These are phyloP conservation scores for Quercus phellos DNA, from an alignment of 331 rosid genomes.

Conservation along the genomic window DNA sequence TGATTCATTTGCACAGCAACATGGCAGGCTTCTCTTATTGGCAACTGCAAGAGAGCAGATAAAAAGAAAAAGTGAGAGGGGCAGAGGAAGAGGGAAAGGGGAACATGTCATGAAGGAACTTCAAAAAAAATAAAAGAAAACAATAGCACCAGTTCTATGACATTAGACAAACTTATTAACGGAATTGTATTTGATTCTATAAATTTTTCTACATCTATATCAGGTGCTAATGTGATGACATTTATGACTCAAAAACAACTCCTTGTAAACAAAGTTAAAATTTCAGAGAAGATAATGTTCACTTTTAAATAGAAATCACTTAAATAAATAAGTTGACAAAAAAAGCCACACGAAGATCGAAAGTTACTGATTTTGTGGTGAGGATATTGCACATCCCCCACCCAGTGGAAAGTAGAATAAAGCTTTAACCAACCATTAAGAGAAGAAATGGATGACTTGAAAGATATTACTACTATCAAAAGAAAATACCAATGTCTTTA, in stretches of 20 bases:
- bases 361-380: not conserved
- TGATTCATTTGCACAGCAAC: conserved; percentile 78
- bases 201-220: not conserved
- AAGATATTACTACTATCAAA: not conserved
- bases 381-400: not conserved
- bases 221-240: not conserved
- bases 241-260: not conserved
- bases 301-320: not conserved
- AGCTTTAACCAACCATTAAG: not conserved
- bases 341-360: not conserved
- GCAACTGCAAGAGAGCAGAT: conserved; percentile 54
- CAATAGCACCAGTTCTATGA: not conserved
- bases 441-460: not conserved
- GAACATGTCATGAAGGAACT: not conserved
- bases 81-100: not conserved
- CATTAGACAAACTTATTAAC: not conserved
- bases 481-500: not conserved
- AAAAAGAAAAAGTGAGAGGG: not conserved
- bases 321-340: not conserved
- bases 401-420: not conserved
- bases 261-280: not conserved
- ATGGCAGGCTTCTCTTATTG: conserved; percentile 96
- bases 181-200: not conserved
- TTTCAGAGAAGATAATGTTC: not conserved
- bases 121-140: not conserved